These are phyloP conservation scores for Penicillium fimorum DNA, from an alignment of 495 filamentous ascomycete genomes.

Conservation along the genomic window DNA sequence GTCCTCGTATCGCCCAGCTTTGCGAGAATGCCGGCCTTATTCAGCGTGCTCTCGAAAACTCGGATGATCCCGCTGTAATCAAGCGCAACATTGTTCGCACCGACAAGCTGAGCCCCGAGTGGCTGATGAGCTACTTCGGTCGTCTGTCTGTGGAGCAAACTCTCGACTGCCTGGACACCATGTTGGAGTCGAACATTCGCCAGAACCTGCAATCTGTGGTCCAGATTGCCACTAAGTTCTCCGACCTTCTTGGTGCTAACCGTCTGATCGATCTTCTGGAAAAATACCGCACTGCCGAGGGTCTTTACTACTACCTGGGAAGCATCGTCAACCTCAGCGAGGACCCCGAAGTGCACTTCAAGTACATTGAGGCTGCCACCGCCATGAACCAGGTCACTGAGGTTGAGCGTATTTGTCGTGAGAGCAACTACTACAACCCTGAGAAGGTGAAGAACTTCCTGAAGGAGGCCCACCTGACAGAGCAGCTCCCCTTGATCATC, in stretches of 20 bases:
- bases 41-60: conserved; percentile 90
- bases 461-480: conserved; percentile 88
- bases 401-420: conserved; percentile 94
- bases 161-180: conserved; percentile 89
- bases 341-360: conserved; percentile 95
- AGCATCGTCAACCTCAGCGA: conserved; percentile 97
- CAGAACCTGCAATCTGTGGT: conserved; percentile 94
- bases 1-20: conserved; percentile 76
- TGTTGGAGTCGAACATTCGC: conserved; percentile 93
- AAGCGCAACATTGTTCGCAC: conserved; percentile 84
- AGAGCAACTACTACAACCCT: conserved; percentile 91
- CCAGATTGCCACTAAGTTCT: conserved; percentile 95
- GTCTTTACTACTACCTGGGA: conserved; percentile 96
- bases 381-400: conserved; percentile 88
- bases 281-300: conserved; percentile 94
- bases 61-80: conserved; percentile 83
- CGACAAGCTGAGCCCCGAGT: conserved; percentile 82
- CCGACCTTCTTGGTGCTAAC: conserved; percentile 88
- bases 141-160: conserved; percentile 92
- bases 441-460: conserved; percentile 99
- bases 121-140: conserved; percentile 89
- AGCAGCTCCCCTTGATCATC: conserved; percentile 95
- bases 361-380: conserved; percentile 97
- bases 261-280: conserved; percentile 91
- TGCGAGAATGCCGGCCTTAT: conserved; percentile 88